Evolutionary conservation across 768 basidiomycete genomes (phyloP).

Genomic region (Trametes cingulata): DNA sequence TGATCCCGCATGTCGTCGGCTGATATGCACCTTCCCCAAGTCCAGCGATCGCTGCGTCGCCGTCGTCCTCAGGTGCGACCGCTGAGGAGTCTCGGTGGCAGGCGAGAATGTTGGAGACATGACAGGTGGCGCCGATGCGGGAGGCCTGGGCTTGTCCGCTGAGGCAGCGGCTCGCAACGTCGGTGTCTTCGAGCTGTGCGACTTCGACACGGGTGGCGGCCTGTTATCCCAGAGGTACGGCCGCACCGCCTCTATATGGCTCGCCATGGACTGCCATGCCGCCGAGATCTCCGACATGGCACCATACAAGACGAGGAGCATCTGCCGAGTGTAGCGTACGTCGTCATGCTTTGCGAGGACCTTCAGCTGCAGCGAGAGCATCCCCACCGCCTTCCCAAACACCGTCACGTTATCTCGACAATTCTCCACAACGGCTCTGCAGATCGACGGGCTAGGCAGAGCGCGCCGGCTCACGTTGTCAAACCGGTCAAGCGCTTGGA

Average conservation of each 20-base stretch:
- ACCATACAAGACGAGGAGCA: constrained; percentile 86
- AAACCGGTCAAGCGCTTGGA: constrained; percentile 88
- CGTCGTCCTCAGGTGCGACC: constrained; percentile 34
- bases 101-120: constrained; percentile 33
- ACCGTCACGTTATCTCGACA: constrained; percentile 82
- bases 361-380: constrained; percentile 79
- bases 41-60: constrained; percentile 27
- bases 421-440: constrained; percentile 76
- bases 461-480: constrained; percentile 74
- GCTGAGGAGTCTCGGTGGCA: constrained; percentile 19
- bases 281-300: constrained; percentile 84
- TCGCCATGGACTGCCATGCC: constrained; percentile 80
- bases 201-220: constrained; percentile 36
- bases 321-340: constrained; percentile 82
- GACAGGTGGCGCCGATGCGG: constrained; percentile 31
- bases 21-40: constrained; percentile 51
- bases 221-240: constrained; percentile 56
- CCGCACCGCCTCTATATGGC: constrained; percentile 68
- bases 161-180: constrained; percentile 10
- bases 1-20: constrained; percentile 88
- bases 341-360: constrained; percentile 75
- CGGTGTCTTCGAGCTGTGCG: constrained; percentile 22
- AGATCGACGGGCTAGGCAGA: constrained; percentile 68
- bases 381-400: constrained; percentile 86
- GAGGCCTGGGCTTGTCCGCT: constrained; percentile 20